A percentile compares a stretch with the other conserved stretches of the same genome.
Evolutionary conservation across 495 filamentous ascomycete species (phyloP).

Genomic region (Hypomontagnella submonticulosa): DNA sequence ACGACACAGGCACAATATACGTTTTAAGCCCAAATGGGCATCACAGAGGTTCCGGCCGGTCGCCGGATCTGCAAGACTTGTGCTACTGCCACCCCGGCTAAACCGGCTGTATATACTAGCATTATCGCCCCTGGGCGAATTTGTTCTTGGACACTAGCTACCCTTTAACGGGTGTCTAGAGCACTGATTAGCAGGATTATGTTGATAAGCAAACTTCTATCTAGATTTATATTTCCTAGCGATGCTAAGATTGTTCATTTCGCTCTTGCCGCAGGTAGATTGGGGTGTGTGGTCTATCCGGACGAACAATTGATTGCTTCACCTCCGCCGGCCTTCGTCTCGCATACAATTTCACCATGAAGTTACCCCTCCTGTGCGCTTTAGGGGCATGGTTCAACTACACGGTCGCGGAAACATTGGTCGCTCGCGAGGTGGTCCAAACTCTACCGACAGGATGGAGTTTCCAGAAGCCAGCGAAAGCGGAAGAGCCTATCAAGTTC

Average conservation of each 20-base stretch:
- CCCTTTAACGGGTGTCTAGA: not conserved
- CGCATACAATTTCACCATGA: constrained; percentile 17
- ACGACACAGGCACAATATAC: constrained; percentile 12
- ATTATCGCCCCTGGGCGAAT: constrained; percentile 15
- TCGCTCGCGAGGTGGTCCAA: constrained; percentile 22
- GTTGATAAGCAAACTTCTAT: constrained; percentile 1
- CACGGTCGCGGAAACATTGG: constrained; percentile 16
- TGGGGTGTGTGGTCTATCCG: not conserved
- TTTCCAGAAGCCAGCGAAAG: constrained; percentile 20
- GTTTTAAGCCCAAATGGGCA: constrained; percentile 19
- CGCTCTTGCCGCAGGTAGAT: constrained; percentile 4
- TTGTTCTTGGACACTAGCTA: constrained; percentile 4
- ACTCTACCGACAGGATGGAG: constrained; percentile 29
- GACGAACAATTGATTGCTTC: not conserved
- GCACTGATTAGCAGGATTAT: not conserved
- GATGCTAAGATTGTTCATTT: not conserved
- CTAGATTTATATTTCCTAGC: constrained; percentile 1
- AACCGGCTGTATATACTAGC: constrained; percentile 36
- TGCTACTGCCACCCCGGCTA: constrained; percentile 28
- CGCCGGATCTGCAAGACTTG: constrained; percentile 7
- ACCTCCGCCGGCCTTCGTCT: not conserved
- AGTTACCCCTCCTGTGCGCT: constrained; percentile 7
- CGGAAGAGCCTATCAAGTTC: constrained; percentile 31
- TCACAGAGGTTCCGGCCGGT: constrained; percentile 9
- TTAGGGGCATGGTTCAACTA: constrained; percentile 25